A percentile compares a stretch with the other conserved stretches of the same genome.
Evolutionary conservation across 371 early-diverging fungal species (phyloP).

Genomic region (Mucor racemosus): DNA sequence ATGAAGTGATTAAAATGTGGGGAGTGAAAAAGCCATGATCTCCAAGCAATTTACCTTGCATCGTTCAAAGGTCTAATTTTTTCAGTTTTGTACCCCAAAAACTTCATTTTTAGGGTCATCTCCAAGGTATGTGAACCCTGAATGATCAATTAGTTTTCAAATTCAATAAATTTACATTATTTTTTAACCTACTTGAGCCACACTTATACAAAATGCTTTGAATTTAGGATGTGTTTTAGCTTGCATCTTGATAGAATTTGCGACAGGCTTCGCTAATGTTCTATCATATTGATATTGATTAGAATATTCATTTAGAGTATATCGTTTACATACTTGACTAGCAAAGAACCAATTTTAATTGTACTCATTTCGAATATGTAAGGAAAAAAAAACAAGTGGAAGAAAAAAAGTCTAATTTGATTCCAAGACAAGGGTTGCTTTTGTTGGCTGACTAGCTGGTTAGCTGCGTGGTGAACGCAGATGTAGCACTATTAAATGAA

Average conservation of each 20-base stretch:
- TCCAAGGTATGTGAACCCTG: slow-evolving; percentile 69
- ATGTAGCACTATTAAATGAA: neutral
- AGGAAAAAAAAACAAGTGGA: neutral
- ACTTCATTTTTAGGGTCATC: slow-evolving; percentile 85
- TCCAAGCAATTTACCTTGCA: slow-evolving; percentile 49
- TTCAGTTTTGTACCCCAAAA: slow-evolving; percentile 79
- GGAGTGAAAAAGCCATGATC: neutral
- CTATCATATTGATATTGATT: slow-evolving; percentile 18
- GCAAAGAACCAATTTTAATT: slow-evolving; percentile 66
- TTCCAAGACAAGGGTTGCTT: neutral
- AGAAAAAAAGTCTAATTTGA: neutral
- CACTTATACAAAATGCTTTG: slow-evolving; percentile 78
- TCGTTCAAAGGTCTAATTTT: slow-evolving; percentile 87
- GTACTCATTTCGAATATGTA: slow-evolving; percentile 50
- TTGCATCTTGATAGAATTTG: slow-evolving; percentile 80
- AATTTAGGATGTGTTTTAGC: slow-evolving; percentile 72
- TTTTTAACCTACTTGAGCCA: slow-evolving; percentile 69
- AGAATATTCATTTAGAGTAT: neutral
- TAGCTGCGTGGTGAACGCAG: neutral
- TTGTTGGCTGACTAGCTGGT: neutral
- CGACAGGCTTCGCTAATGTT: slow-evolving; percentile 85
- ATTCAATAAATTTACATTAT: neutral
- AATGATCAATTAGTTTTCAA: neutral
- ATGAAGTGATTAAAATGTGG: neutral
- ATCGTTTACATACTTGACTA: slow-evolving; percentile 46